Conservation (phyloP, 495 filamentous ascomycete species). For the Xylaria venustula region DNA sequence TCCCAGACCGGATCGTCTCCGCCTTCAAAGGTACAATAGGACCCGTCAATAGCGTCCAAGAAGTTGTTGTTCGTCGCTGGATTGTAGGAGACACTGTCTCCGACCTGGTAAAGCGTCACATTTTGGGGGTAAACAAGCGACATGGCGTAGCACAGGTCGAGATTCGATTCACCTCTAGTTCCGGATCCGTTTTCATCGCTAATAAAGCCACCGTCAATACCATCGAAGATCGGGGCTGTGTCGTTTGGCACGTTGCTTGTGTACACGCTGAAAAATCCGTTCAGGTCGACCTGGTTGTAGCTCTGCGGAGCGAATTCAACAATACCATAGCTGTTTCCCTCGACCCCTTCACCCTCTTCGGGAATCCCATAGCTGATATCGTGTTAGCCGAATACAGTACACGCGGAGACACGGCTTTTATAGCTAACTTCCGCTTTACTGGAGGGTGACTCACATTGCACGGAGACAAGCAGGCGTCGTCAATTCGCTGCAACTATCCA, state of each 20-base stretch:
- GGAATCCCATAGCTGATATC: slow-evolving; percentile 29
- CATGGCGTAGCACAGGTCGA: slow-evolving; percentile 36
- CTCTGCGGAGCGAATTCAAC: slow-evolving; percentile 36
- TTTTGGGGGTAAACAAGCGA: slow-evolving; percentile 40
- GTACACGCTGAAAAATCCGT: slow-evolving; percentile 53
- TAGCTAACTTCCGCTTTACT: too few species aligned
- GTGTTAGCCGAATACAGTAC: too few species aligned
- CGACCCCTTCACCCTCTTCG: slow-evolving; percentile 1
- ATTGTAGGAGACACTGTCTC: slow-evolving; percentile 23
- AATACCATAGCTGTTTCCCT: slow-evolving; percentile 33
- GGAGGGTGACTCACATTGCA: too few species aligned
- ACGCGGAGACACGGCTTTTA: too few species aligned
- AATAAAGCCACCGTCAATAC: slow-evolving; percentile 13
- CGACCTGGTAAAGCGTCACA: slow-evolving; percentile 41
- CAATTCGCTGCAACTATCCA: slow-evolving; percentile 28
- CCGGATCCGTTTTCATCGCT: not conserved
- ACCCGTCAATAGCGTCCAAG: slow-evolving; percentile 41
- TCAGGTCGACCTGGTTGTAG: slow-evolving; percentile 48
- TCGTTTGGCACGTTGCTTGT: slow-evolving; percentile 18
- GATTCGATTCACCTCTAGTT: slow-evolving; percentile 11
- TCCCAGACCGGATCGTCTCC: slow-evolving; percentile 38
- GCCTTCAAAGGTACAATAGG: slow-evolving; percentile 40
- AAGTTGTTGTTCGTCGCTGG: slow-evolving; percentile 38
- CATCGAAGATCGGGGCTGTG: slow-evolving; percentile 17
- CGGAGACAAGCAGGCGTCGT: slow-evolving; percentile 34